Evolutionary conservation across 2,329 filamentous ascomycete species (phyloP).

Genomic region (Stachybotrys chlorohalonatus): DNA sequence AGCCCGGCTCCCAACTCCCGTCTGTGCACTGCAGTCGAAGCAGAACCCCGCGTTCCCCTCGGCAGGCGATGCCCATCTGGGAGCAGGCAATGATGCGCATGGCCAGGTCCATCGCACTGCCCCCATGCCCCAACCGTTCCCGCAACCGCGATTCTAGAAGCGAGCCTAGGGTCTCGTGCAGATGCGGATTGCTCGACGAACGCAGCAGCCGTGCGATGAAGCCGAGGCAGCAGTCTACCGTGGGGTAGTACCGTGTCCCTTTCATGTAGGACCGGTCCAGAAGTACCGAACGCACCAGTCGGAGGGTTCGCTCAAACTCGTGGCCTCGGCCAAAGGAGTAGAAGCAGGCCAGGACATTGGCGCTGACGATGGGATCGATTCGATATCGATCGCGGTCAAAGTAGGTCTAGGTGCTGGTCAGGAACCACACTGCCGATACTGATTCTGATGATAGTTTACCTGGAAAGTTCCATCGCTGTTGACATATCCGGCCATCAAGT

Average conservation of each 20-base stretch:
- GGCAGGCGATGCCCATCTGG: neutral
- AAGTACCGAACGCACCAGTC: neutral
- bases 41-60: neutral
- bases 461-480: neutral
- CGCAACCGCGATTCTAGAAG: neutral
- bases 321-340: neutral
- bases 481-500: neutral
- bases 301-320: neutral
- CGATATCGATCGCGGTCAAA: neutral
- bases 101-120: constrained; percentile 1
- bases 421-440: neutral
- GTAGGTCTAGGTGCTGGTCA: neutral
- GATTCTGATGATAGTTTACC: neutral
- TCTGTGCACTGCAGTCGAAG: neutral
- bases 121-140: neutral
- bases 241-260: neutral
- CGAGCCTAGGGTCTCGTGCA: neutral
- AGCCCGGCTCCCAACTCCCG: neutral
- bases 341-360: neutral
- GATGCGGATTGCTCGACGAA: neutral
- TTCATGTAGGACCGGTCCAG: neutral
- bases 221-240: neutral
- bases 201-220: neutral
- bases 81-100: neutral
- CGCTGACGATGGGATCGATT: neutral